Evolutionary conservation across 371 early-diverging fungal genomes (phyloP), one percentile per base, ranked within the genome.

Genomic region (Rhizopus stolonifer): DNA sequence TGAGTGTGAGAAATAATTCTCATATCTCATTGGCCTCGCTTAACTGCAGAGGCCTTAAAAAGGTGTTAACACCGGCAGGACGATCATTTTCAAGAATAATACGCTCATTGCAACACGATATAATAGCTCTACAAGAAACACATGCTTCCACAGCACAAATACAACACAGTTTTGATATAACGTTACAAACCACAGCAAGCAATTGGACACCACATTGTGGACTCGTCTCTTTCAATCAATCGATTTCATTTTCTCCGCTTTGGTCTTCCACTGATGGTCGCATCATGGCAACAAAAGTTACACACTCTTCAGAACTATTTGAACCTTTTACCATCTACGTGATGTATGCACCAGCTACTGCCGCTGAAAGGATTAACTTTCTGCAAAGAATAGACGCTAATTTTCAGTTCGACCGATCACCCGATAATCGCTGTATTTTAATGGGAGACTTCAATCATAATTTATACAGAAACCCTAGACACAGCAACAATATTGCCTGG

Each of bases 31-130:
- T 29, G 11, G 52, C 44, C 14, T 42, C 43, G 15, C n/a, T 53
- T 19, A 54, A 54, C 19, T 46, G 54, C 10, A n/a, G 54, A 18
- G 33, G 54, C 22, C 39, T 54, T 4, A 54, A 54, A 46, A 23
- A n/a, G 18, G 24, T 32, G 1, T 34, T 10, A 14, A 34, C 4
- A 19, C 32, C 18, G 15, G 3, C 9, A 21, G 46, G 13, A n/a
- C 17, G 11, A 2, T 18, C 21, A 8, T 54, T 54, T 14, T 25
- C 36, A 9, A 31, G 46, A 19, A 17, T 26, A 18, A 6, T 54
- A 15, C 34, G 47, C 1, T 31, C 17, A 24, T 15, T 14, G 13
- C 18, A 17, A 34, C 31, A 44, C n/a, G 47, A 54, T 15, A 38
- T 54, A 9, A n/a, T 54, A 3, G 14, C 39, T 19, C 3, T 54